These are phyloP conservation scores for Phlegmacium glaucopus DNA, from an alignment of 768 basidiomycete genomes.

Conservation along the genomic window DNA sequence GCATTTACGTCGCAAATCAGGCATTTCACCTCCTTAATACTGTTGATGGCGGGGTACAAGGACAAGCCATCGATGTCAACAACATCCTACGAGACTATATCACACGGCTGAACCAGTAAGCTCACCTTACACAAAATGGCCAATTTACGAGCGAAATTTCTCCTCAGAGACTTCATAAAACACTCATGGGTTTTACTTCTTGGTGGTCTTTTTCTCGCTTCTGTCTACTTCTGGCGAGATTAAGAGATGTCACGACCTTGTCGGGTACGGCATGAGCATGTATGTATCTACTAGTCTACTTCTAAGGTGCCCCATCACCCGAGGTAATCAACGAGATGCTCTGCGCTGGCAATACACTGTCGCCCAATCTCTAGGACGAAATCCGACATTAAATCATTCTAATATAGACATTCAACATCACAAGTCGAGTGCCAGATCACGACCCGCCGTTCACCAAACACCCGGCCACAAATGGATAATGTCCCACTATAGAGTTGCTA, in stretches of 20 bases:
- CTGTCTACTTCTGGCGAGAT: constrained; percentile 9
- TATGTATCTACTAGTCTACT: constrained; percentile 17
- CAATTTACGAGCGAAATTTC: neutral
- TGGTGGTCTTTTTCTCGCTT: constrained; percentile 15
- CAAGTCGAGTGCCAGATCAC: neutral
- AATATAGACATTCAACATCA: neutral
- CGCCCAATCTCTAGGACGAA: neutral
- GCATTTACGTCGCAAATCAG: constrained; percentile 17
- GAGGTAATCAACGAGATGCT: neutral
- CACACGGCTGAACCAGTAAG: constrained; percentile 14
- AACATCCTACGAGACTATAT: constrained; percentile 17
- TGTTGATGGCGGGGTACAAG: constrained; percentile 20
- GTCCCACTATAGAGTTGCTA: neutral
- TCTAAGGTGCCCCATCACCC: constrained; percentile 13
- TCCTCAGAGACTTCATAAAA: constrained; percentile 14
- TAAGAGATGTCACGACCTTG: constrained; percentile 16
- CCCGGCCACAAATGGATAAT: neutral
- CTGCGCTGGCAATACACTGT: neutral
- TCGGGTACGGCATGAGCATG: constrained; percentile 15
- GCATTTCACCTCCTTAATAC: constrained; percentile 20
- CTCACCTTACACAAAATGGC: neutral
- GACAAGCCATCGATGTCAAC: constrained; percentile 19
- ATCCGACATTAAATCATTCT: neutral
- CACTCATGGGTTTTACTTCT: constrained; percentile 12
- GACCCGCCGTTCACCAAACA: neutral